phyloP scores from a whole-genome alignment of 768 basidiomycete species.

The Lactarius hatsudake region DNA sequence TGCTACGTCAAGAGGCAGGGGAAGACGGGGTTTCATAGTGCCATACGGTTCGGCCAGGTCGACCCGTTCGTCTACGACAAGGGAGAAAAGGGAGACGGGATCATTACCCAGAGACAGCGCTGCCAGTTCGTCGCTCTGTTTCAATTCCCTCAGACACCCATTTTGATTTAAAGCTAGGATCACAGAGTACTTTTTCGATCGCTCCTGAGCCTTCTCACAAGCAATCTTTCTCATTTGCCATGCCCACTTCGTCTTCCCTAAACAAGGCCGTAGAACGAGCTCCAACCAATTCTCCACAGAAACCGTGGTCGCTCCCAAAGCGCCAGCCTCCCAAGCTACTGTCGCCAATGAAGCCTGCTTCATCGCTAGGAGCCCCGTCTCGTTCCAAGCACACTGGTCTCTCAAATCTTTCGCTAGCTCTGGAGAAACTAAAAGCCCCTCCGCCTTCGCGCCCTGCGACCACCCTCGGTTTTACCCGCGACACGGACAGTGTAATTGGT shows the following conservation, averaged over 20 bases:
- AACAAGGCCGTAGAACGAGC: conserved; percentile 19
- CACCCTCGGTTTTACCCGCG: conserved; percentile 60
- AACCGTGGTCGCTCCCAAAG: conserved; percentile 19
- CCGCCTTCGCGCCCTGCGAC: conserved; percentile 66
- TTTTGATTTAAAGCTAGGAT: conserved; percentile 14
- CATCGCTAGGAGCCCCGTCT: conserved; percentile 13
- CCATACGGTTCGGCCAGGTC: conserved; percentile 5
- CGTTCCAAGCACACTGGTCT: conserved; percentile 35
- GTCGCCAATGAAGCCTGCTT: conserved; percentile 22
- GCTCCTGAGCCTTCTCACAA: conserved; percentile 12
- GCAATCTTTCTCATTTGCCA: conserved; percentile 25
- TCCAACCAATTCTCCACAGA: conserved; percentile 14
- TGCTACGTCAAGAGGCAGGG: neutral
- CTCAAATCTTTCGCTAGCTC: conserved; percentile 62
- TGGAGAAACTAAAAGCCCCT: conserved; percentile 68
- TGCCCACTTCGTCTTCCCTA: conserved; percentile 27
- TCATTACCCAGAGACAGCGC: neutral
- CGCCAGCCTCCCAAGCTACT: conserved; percentile 14
- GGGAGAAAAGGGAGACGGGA: conserved; percentile 8
- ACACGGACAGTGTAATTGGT: conserved; percentile 27
- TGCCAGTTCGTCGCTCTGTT: conserved; percentile 14
- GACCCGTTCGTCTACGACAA: conserved; percentile 23
- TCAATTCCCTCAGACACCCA: neutral
- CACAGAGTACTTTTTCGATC: neutral
- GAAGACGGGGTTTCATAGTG: neutral